phyloP scores from a whole-genome alignment of 352 stramenopile species.

The Pythium phragmiticola region DNA sequence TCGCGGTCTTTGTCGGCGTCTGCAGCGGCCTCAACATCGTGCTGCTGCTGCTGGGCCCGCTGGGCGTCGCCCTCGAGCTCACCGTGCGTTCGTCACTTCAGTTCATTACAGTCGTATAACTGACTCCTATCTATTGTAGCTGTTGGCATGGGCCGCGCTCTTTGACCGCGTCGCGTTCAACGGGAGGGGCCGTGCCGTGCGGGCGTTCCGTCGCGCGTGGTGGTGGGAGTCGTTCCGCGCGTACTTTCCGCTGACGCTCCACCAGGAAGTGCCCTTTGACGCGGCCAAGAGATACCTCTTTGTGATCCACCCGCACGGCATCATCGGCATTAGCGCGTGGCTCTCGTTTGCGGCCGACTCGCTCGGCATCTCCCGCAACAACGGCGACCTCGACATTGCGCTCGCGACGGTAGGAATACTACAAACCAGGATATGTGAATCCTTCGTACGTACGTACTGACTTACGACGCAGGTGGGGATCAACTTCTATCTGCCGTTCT shows the following conservation, averaged over 20 bases:
- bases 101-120: too few species aligned
- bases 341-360: constrained; percentile 44
- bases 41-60: constrained; percentile 29
- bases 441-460: too few species aligned
- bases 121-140: constrained; percentile 24
- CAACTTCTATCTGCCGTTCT: constrained; percentile 56
- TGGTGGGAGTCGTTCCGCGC: constrained; percentile 38
- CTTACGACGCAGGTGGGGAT: constrained; percentile 30
- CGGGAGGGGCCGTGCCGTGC: constrained; percentile 34
- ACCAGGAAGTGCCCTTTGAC: constrained; percentile 44
- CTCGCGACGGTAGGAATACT: constrained; percentile 35
- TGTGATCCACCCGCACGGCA: constrained; percentile 49
- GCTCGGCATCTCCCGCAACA: constrained; percentile 35
- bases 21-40: constrained; percentile 26
- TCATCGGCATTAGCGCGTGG: constrained; percentile 51
- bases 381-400: constrained; percentile 40
- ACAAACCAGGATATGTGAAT: too few species aligned
- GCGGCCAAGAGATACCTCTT: constrained; percentile 39
- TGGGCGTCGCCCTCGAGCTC: constrained; percentile 30
- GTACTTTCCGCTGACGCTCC: constrained; percentile 44
- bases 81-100: constrained; percentile 26
- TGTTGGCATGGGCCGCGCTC: constrained; percentile 31
- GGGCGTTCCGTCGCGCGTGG: constrained; percentile 35
- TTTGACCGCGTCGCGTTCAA: constrained; percentile 44
- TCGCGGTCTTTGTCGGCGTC: constrained; percentile 21